phyloP scores from a whole-genome alignment of 306 rosid species.

The Vigna mungo region DNA sequence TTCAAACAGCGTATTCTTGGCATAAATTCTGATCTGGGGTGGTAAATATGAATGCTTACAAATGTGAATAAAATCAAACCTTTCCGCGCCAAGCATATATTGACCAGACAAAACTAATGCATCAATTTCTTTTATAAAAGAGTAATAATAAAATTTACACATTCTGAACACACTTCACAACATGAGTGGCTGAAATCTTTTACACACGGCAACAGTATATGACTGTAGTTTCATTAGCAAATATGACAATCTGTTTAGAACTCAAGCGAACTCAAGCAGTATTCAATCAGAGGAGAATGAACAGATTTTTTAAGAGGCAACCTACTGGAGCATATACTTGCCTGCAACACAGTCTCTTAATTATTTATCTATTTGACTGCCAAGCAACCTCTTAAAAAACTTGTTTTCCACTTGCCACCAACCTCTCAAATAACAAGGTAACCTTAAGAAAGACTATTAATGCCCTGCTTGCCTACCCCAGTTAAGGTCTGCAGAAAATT shows the following conservation, averaged over 20 bases:
- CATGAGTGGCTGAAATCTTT: constrained; percentile 30
- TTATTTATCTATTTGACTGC: constrained; percentile 10
- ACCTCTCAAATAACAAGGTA: not conserved
- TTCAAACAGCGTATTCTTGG: not conserved
- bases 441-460: constrained; percentile 37
- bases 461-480: constrained; percentile 76
- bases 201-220: constrained; percentile 15
- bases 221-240: constrained; percentile 35
- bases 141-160: constrained; percentile 28
- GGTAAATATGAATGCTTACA: not conserved
- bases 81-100: not conserved
- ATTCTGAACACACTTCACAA: constrained; percentile 27
- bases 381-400: not conserved
- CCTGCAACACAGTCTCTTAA: constrained; percentile 14
- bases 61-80: constrained; percentile 28
- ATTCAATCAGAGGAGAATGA: constrained; percentile 26
- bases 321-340: constrained; percentile 29
- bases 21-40: constrained; percentile 10
- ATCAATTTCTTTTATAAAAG: constrained; percentile 21
- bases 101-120: constrained; percentile 28
- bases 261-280: not conserved
- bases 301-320: constrained; percentile 27
- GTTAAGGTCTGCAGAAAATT: constrained; percentile 75
- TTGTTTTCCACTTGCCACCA: not conserved
- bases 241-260: constrained; percentile 20